These are phyloP conservation scores for Chlorociboria aeruginascens DNA, from an alignment of 495 filamentous ascomycete genomes.

Conservation along the genomic window DNA sequence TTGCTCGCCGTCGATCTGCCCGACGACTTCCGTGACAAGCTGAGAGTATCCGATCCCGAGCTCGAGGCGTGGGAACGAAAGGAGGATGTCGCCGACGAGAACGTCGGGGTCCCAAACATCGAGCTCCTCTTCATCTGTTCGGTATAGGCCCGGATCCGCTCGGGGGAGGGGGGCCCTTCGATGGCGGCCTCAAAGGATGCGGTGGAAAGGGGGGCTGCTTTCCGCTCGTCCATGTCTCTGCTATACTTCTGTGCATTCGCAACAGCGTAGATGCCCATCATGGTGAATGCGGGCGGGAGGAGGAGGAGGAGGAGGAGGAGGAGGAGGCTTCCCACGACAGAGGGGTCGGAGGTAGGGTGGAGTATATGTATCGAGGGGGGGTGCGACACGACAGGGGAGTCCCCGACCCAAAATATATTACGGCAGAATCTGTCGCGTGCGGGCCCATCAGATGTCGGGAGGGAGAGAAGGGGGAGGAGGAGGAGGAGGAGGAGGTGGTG, in stretches of 20 bases:
- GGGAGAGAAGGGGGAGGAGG: conserved; percentile 1
- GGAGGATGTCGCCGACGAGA: conserved; percentile 31
- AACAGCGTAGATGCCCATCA: conserved; percentile 8
- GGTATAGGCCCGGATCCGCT: conserved; percentile 37
- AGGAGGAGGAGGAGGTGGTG: conserved; percentile 1
- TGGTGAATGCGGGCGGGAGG: conserved; percentile 2
- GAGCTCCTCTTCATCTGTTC: conserved; percentile 37
- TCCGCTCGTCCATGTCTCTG: conserved; percentile 1
- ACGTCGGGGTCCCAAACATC: conserved; percentile 28
- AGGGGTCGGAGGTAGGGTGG: conserved; percentile 5
- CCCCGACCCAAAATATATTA: conserved; percentile 12
- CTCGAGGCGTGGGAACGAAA: conserved; percentile 25
- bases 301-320: conserved; percentile 7
- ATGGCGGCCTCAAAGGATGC: conserved; percentile 32
- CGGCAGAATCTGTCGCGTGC: conserved; percentile 14
- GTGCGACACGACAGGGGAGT: conserved; percentile 6
- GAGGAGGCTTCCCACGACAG: conserved; percentile 1
- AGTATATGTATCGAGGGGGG: conserved; percentile 10
- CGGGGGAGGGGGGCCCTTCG: conserved; percentile 41
- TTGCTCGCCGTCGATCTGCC: conserved; percentile 31
- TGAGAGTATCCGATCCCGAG: conserved; percentile 6
- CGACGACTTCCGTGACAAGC: conserved; percentile 35
- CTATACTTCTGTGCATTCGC: conserved; percentile 4
- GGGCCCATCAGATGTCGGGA: conserved; percentile 7
- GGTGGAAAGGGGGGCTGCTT: conserved; percentile 1